Base-by-base conservation (phyloP, 2,329 filamentous ascomycete genomes). In the Penicillium sp. region DNA sequence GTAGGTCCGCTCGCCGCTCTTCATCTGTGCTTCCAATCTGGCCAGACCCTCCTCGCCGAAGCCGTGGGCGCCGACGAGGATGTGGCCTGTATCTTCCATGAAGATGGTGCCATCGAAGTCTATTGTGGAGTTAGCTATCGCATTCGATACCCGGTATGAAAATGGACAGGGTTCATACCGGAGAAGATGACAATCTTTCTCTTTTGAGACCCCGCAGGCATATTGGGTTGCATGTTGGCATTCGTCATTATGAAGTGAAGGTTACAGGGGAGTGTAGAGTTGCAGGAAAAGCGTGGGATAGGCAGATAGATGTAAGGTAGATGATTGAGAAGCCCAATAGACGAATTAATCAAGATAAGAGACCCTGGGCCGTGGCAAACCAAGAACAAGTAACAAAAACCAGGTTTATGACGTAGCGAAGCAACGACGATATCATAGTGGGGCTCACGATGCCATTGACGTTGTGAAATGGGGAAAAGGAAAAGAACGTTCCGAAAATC, bases 81-180 rank as follows among this genome's bases (percentile, higher is more conserved):
- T 77, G 62, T 86, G 82, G 36, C 84, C 84, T 1, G 80, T 85
- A 56, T 84, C 80, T 73, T 85, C 80, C 75, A 83, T 82, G 72
- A 84, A 85, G 52, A 86, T 86, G 3, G 82, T 86, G 52, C 82
- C 82, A 63, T 86, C 82, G 56, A 86, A 86, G 65, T 86, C 81
- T 84, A 48, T 24, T 40, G 36, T 2, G 20, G 18, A 22, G 3
- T 13, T 40, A 16, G 42, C 51, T 38, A 39, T 35, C 24, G 23
- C n/a, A 4, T 18, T 27, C 24, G 11, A 22, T 36, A 7, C 10
- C 3, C 18, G 34, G 20, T 11, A 9, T 18, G 4, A 18, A 5
- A 8, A 3, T 13, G 18, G 6, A 6, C 3, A 23, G 18, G 24
- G 11, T 4, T n/a, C 57, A 46, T 67, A 73, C 71, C 69, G 51